These are phyloP conservation scores for Pulveroboletus sp. DNA, from an alignment of 768 basidiomycete genomes.

Conservation along the genomic window DNA sequence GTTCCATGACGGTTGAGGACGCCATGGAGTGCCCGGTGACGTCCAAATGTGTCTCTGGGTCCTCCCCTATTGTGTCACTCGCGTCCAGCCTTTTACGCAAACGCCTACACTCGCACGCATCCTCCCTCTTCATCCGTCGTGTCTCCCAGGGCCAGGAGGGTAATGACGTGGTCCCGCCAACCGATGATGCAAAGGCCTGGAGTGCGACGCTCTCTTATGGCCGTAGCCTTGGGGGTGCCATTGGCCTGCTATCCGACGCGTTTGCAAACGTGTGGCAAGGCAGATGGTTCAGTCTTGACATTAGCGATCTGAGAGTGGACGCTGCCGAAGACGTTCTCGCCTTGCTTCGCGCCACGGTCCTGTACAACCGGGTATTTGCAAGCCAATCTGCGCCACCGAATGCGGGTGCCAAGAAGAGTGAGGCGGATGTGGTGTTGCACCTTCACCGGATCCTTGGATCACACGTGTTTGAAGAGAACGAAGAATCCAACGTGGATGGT, in stretches of 20 bases:
- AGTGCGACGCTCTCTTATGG: conserved; percentile 55
- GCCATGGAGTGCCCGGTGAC: conserved; percentile 42
- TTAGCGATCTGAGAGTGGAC: conserved; percentile 31
- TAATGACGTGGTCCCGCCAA: conserved; percentile 13
- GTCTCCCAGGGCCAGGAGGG: conserved; percentile 28
- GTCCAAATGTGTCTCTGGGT: conserved; percentile 7
- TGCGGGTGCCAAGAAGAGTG: not conserved
- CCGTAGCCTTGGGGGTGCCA: conserved; percentile 58
- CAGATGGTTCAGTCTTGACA: conserved; percentile 23
- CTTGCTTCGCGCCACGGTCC: conserved; percentile 56
- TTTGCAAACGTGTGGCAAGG: conserved; percentile 59
- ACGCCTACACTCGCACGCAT: conserved; percentile 51
- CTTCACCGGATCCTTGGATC: conserved; percentile 58
- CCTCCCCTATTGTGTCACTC: conserved; percentile 48
- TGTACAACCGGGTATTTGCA: conserved; percentile 62
- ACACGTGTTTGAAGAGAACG: conserved; percentile 40
- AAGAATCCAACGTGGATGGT: conserved; percentile 17
- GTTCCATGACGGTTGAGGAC: conserved; percentile 49
- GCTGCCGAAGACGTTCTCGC: conserved; percentile 44
- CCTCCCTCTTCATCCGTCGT: conserved; percentile 50
- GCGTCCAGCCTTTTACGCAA: conserved; percentile 50
- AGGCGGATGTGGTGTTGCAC: conserved; percentile 38
- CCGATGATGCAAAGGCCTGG: conserved; percentile 36
- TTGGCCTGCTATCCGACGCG: conserved; percentile 49
- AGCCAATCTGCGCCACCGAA: conserved; percentile 38